Evolutionary conservation across 108 stramenopile genomes (phyloP).

Genomic region (Pseudonitzschia delicatissima): DNA sequence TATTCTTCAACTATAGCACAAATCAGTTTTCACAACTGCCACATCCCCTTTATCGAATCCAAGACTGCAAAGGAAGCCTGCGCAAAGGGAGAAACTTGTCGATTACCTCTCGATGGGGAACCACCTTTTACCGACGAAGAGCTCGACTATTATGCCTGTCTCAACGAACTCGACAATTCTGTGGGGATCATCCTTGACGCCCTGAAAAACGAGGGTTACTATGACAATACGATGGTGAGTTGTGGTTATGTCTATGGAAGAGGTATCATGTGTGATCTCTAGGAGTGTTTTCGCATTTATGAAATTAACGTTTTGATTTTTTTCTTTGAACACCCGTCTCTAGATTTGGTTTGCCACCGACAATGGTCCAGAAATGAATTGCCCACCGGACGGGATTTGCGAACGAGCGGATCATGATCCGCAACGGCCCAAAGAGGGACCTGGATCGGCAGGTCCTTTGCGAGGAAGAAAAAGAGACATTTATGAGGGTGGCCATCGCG

Average conservation of each 20-base stretch:
- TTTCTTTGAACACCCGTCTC: not conserved
- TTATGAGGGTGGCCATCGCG: slow-evolving; percentile 41
- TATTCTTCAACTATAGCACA: no score
- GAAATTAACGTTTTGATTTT: not conserved
- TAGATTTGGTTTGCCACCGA: slow-evolving; percentile 28
- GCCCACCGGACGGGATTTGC: slow-evolving; percentile 23
- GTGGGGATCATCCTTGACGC: slow-evolving; percentile 26
- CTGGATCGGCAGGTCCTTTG: slow-evolving; percentile 25
- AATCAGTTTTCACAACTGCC: slow-evolving; percentile 45
- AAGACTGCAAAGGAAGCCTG: slow-evolving; percentile 19
- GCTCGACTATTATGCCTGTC: slow-evolving; percentile 42
- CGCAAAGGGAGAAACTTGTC: slow-evolving; percentile 25
- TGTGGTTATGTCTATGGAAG: not conserved
- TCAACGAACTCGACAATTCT: slow-evolving; percentile 36
- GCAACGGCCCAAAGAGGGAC: slow-evolving; percentile 32
- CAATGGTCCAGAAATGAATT: slow-evolving; percentile 38
- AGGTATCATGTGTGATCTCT: no score
- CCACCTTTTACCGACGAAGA: slow-evolving; percentile 29
- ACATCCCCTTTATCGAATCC: slow-evolving; percentile 40
- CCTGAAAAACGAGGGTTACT: slow-evolving; percentile 22
- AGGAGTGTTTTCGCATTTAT: no score
- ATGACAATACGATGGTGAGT: slow-evolving; percentile 38
- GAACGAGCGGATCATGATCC: slow-evolving; percentile 6
- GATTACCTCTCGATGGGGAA: slow-evolving; percentile 12
- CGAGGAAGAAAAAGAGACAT: slow-evolving; percentile 37